phyloP scores from a whole-genome alignment of 495 filamentous ascomycete species.

The Podospora didyma region DNA sequence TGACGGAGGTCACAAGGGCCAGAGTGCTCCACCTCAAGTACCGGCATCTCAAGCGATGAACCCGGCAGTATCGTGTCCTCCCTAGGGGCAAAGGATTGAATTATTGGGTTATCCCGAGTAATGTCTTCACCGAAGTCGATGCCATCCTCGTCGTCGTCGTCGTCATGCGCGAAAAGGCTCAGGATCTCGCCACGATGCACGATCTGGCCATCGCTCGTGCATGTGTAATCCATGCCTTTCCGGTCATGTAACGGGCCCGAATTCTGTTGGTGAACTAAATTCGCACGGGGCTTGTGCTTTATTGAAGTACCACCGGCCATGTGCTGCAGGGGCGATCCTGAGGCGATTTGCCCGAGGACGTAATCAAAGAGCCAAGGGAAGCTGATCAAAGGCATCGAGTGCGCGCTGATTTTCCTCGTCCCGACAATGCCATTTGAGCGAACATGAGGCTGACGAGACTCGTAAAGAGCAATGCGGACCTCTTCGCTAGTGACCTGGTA shows the following conservation, averaged over 20 bases:
- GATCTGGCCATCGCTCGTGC: constrained; percentile 21
- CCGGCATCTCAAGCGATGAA: too few relatives aligned
- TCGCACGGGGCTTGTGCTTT: neutral
- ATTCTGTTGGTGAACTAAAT: neutral
- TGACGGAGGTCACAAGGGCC: too few relatives aligned
- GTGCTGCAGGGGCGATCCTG: neutral
- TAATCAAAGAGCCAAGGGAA: constrained; percentile 88
- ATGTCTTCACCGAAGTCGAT: too few relatives aligned
- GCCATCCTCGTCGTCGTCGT: constrained; percentile 11
- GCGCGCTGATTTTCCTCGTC: constrained; percentile 33
- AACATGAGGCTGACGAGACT: constrained; percentile 35
- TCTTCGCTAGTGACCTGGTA: constrained; percentile 78
- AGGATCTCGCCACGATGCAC: constrained; percentile 33
- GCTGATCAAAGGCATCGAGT: constrained; percentile 74
- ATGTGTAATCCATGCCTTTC: constrained; percentile 14
- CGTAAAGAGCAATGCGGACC: constrained; percentile 50
- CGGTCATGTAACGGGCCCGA: constrained; percentile 7
- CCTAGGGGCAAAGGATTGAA: too few relatives aligned
- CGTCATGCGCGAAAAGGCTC: constrained; percentile 27
- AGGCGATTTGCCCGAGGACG: constrained; percentile 69
- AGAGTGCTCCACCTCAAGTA: too few relatives aligned
- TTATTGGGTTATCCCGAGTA: too few relatives aligned
- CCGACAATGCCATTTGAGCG: constrained; percentile 32
- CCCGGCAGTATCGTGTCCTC: too few relatives aligned
- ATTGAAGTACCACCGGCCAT: neutral